Evolutionary conservation across 2,329 filamentous ascomycete species (phyloP).

Genomic region (Penicillium sp.): DNA sequence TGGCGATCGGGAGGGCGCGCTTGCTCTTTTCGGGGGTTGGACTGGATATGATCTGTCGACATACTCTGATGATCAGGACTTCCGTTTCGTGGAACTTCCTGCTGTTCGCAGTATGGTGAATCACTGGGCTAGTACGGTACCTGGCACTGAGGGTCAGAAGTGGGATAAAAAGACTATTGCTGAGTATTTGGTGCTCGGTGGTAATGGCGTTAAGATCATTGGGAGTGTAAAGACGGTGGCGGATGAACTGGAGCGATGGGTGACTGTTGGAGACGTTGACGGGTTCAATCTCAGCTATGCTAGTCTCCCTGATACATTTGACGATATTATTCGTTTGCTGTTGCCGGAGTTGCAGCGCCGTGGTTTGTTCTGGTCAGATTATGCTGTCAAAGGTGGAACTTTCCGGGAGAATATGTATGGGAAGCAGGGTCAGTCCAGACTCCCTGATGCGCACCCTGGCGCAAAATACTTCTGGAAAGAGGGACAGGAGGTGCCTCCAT

Average conservation of each 20-base stretch:
- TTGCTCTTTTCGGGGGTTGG: conserved; percentile 50
- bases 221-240: conserved; percentile 39
- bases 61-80: conserved; percentile 47
- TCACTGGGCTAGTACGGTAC: conserved; percentile 45
- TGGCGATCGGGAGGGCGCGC: conserved; percentile 45
- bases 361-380: conserved; percentile 41
- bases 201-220: conserved; percentile 37
- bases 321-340: conserved; percentile 34
- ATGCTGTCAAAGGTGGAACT: conserved; percentile 38
- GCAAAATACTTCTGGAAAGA: conserved; percentile 37
- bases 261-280: conserved; percentile 35
- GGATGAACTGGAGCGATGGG: conserved; percentile 39
- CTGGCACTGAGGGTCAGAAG: conserved; percentile 40
- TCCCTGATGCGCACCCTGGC: conserved; percentile 38
- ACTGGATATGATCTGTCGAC: conserved; percentile 46
- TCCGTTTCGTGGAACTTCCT: conserved; percentile 43
- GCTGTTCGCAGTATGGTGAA: conserved; percentile 47
- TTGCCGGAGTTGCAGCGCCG: conserved; percentile 35
- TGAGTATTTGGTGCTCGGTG: conserved; percentile 35
- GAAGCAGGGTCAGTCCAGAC: conserved; percentile 26
- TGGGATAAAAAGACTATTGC: conserved; percentile 40
- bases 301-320: conserved; percentile 36
- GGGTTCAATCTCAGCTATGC: conserved; percentile 39
- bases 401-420: conserved; percentile 42
- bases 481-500: conserved; percentile 34